Base-by-base conservation (phyloP, 129 eudicot genomes). In the Saposhnikovia divaricata region DNA sequence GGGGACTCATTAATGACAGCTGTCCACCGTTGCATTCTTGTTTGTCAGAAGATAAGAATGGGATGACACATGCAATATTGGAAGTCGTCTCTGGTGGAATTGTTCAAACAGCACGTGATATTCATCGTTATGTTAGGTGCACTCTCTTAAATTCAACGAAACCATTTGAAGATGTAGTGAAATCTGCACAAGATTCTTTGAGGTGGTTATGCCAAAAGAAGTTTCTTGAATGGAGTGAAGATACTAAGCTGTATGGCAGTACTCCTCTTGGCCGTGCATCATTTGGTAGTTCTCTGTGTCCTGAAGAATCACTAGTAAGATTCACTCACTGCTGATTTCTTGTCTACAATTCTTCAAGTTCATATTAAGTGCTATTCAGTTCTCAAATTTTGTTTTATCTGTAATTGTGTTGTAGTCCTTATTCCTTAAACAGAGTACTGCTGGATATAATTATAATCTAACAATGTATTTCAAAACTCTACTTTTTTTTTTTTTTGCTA, bases 41-140 rank as follows among this genome's bases (percentile, higher is more conserved):
- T 87, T 87, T 96, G 77, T 96, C 99, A 25, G 99, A 96, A 81
- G 99, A 96, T 85, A 92, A 91, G 87, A 96, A 92, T 78, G 99
- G 99, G 73, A 96, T 96, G 99, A 96, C 93, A 53, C 99, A 96
- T 87, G 99, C 99, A 76, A 96, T 96, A 71, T 77, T 96, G 68
- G 99, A 96, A 87, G 99, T 92, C 21, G 98, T 92, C 79, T 92
- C 99, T 80, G 95, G 99, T 74, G 99, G 99, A 79, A 92, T 96
- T 80, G 99, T 96, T 83, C 99, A 96, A 85, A 96, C 97, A 61
- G 98, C 98, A 77, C 88, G 81, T 78, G 99, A 96, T 82, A 96
- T 96, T 83, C 88, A 96, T 87, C 93, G 97, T 45, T 92, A 96
- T 45, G 98, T 96, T 75, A 88, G 97, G 86, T 96, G 99, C 82